Percentiles rank a stretch among this genome's conserved stretches.
Conservation (phyloP, 2,329 filamentous ascomycete species). For the Calonectria honghensis region DNA sequence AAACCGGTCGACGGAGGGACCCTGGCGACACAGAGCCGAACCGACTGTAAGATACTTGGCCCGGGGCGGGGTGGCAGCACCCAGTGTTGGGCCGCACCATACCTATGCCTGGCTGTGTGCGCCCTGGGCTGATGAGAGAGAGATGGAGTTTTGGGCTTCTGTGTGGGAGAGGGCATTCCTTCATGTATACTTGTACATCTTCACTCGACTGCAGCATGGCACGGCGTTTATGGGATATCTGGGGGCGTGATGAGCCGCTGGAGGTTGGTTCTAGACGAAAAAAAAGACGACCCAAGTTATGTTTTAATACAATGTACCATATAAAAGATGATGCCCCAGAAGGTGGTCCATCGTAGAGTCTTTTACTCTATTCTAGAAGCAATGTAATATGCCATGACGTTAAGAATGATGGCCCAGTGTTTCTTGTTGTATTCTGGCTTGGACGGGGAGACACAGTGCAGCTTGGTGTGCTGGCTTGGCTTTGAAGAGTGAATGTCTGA, state of each 20-base stretch:
- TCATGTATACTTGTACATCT: constrained; percentile 68
- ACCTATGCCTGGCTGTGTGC: constrained; percentile 6
- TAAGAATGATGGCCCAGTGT: background rate
- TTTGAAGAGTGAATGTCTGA: background rate
- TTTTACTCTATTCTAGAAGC: constrained; percentile 25
- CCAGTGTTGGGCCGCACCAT: background rate
- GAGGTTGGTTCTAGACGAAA: constrained; percentile 58
- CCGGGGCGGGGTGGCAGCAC: constrained; percentile 19
- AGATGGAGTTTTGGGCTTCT: constrained; percentile 44
- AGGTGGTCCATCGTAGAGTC: constrained; percentile 11
- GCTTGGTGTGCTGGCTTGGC: too few species aligned
- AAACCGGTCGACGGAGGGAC: constrained; percentile 24
- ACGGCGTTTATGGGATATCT: constrained; percentile 66
- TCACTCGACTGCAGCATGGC: constrained; percentile 74
- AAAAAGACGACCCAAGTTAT: constrained; percentile 55
- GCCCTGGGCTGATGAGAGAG: constrained; percentile 38
- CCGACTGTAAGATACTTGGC: constrained; percentile 50
- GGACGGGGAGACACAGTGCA: background rate
- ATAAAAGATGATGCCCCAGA: constrained; percentile 35
- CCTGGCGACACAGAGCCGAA: constrained; percentile 23
- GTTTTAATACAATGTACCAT: constrained; percentile 57
- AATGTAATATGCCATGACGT: constrained; percentile 19
- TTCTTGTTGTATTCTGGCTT: background rate
- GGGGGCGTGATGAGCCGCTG: constrained; percentile 55
- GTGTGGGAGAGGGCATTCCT: constrained; percentile 43